Conservation (phyloP, 768 basidiomycete species). For the Rhodotorula babjevae region DNA sequence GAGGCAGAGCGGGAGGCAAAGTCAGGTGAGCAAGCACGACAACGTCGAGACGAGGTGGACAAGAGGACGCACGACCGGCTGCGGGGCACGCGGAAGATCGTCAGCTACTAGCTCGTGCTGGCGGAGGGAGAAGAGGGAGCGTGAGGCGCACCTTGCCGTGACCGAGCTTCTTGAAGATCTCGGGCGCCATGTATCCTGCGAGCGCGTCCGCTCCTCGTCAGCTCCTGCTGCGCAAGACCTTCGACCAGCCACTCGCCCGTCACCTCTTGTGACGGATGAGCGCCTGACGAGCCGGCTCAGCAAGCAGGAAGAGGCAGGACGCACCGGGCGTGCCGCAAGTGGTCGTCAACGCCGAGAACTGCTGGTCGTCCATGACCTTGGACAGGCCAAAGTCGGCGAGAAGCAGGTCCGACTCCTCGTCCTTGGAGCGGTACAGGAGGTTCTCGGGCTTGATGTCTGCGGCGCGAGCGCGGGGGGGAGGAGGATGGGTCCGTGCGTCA, state of each 20-base stretch:
- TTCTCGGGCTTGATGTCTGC: conserved; percentile 93
- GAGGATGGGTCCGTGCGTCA: too few relatives aligned
- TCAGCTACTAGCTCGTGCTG: not conserved
- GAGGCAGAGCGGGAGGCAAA: not conserved
- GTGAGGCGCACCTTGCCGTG: conserved; percentile 64
- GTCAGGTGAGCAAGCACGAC: not conserved
- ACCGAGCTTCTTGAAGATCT: conserved; percentile 67
- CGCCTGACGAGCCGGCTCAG: too few relatives aligned
- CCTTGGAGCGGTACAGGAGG: conserved; percentile 81
- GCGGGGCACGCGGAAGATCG: not conserved
- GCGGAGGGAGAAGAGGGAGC: too few relatives aligned
- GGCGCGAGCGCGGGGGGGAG: too few relatives aligned
- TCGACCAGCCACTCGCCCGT: too few relatives aligned
- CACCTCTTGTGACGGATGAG: too few relatives aligned
- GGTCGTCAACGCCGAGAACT: conserved; percentile 80
- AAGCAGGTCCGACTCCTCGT: conserved; percentile 90
- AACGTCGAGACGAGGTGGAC: not conserved
- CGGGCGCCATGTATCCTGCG: conserved; percentile 39
- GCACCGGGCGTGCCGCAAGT: conserved; percentile 75
- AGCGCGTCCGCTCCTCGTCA: too few relatives aligned
- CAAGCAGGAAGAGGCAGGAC: too few relatives aligned
- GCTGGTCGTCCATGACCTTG: conserved; percentile 83
- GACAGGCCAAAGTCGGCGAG: conserved; percentile 89
- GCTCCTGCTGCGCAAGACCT: too few relatives aligned
- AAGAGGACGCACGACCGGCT: conserved; percentile 3